phyloP scores from a whole-genome alignment of 306 rosid species.

The Cicer cuneatum region DNA sequence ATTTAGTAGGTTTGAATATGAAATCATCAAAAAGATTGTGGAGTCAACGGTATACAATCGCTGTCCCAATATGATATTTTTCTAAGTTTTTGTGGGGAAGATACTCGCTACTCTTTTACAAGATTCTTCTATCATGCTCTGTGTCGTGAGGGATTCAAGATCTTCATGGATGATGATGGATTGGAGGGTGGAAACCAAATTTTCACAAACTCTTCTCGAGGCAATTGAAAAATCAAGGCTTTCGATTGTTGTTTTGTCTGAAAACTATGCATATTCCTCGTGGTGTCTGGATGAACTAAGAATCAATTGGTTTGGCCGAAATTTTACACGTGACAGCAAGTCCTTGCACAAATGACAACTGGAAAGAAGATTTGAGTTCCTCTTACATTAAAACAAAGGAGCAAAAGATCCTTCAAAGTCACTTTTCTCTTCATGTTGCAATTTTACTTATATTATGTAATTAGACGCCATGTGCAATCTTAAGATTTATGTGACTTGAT shows the following conservation, averaged over 20 bases:
- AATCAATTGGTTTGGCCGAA: conserved; percentile 25
- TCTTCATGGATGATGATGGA: conserved; percentile 37
- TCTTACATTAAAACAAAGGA: background rate
- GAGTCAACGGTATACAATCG: background rate
- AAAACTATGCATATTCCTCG: conserved; percentile 17
- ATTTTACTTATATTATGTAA: too few species aligned
- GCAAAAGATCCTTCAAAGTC: too few species aligned
- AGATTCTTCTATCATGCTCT: conserved; percentile 10
- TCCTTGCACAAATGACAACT: background rate
- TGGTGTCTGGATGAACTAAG: conserved; percentile 34
- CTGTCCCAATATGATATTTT: background rate
- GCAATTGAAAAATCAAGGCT: conserved; percentile 16
- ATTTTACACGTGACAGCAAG: conserved; percentile 2
- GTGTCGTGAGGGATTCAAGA: background rate
- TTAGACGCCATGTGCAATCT: too few species aligned
- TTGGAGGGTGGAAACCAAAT: conserved; percentile 26
- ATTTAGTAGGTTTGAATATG: background rate
- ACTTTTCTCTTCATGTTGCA: too few species aligned
- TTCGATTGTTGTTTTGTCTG: conserved; percentile 29
- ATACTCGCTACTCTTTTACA: conserved; percentile 21
- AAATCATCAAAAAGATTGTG: background rate
- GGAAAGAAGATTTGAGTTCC: background rate
- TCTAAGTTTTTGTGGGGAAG: conserved; percentile 21
- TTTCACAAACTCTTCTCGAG: background rate
- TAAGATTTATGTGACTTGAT: too few species aligned